Percentiles rank a stretch among this genome's conserved stretches.
These are phyloP conservation scores for Aspergillus haitiensis DNA, from an alignment of 495 filamentous ascomycete species.

Conservation along the genomic window DNA sequence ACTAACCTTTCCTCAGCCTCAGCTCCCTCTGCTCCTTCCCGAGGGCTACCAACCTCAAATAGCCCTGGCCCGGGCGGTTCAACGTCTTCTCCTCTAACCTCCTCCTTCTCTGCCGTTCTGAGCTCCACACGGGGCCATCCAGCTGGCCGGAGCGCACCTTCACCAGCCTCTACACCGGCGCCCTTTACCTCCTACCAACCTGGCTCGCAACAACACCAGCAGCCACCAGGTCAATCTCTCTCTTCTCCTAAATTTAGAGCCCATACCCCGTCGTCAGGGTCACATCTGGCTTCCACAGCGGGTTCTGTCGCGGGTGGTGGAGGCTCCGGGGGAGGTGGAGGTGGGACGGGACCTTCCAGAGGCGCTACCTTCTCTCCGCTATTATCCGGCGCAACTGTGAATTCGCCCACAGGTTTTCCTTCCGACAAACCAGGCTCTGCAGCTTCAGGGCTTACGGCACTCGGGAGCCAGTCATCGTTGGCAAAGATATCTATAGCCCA, in stretches of 20 bases:
- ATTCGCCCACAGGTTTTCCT: slow-evolving; percentile 59
- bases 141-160: slow-evolving; percentile 52
- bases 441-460: slow-evolving; percentile 35
- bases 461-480: slow-evolving; percentile 53
- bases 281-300: slow-evolving; percentile 58
- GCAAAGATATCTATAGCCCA: slow-evolving; percentile 91
- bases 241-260: slow-evolving; percentile 60
- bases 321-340: slow-evolving; percentile 61
- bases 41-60: slow-evolving; percentile 36
- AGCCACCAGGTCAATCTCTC: slow-evolving; percentile 49
- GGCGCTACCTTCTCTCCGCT: slow-evolving; percentile 64
- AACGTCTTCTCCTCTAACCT: slow-evolving; percentile 51
- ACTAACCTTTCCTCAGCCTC: slow-evolving; percentile 53
- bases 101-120: slow-evolving; percentile 58
- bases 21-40: slow-evolving; percentile 47
- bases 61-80: slow-evolving; percentile 49
- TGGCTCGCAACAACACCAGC: slow-evolving; percentile 57
- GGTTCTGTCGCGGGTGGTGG: slow-evolving; percentile 59
- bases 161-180: slow-evolving; percentile 49
- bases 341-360: slow-evolving; percentile 54
- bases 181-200: slow-evolving; percentile 57
- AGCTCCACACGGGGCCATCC: slow-evolving; percentile 50
- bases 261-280: slow-evolving; percentile 60
- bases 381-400: slow-evolving; percentile 59
- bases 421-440: slow-evolving; percentile 52